phyloP scores from a whole-genome alignment of 2,329 filamentous ascomycete species.

The Dothideomycetes sp. region DNA sequence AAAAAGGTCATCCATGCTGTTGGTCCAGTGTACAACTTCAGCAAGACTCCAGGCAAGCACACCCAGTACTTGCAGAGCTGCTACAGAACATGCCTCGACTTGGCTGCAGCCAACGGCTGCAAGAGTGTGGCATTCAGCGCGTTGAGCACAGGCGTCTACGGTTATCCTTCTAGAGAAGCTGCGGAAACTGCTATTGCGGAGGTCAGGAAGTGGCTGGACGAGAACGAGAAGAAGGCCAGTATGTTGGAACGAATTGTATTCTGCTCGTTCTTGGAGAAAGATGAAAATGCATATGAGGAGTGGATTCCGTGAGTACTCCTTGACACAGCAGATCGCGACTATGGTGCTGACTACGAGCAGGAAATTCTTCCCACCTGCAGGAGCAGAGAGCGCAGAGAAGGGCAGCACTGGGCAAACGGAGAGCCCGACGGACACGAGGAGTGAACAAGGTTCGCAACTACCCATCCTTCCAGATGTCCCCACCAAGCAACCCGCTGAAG shows the following conservation, averaged over 20 bases:
- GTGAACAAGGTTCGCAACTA: slow-evolving; percentile 17
- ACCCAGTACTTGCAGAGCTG: slow-evolving; percentile 44
- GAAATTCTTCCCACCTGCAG: slow-evolving; percentile 37
- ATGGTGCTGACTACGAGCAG: slow-evolving; percentile 23
- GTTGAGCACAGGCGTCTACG: slow-evolving; percentile 82
- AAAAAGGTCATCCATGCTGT: slow-evolving; percentile 81
- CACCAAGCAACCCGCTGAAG: slow-evolving; percentile 32
- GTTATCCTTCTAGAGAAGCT: slow-evolving; percentile 67
- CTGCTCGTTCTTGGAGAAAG: slow-evolving; percentile 71
- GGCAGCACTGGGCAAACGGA: slow-evolving; percentile 3
- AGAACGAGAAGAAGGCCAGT: slow-evolving; percentile 15
- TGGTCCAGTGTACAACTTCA: slow-evolving; percentile 60
- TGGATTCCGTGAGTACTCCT: slow-evolving; percentile 58
- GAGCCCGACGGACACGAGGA: no score
- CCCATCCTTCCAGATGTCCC: slow-evolving; percentile 38
- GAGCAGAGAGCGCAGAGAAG: slow-evolving; percentile 18
- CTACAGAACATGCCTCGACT: slow-evolving; percentile 59
- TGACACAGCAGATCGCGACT: slow-evolving; percentile 5
- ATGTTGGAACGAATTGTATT: slow-evolving; percentile 68
- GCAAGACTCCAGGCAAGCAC: slow-evolving; percentile 26
- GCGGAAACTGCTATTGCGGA: slow-evolving; percentile 59
- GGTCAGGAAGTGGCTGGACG: slow-evolving; percentile 44
- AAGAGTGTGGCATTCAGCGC: slow-evolving; percentile 71
- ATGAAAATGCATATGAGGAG: slow-evolving; percentile 60
- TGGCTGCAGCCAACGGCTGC: slow-evolving; percentile 58